A percentile compares a stretch with the other conserved stretches of the same genome.
Evolutionary conservation across 768 basidiomycete species (phyloP).

Genomic region (Amanita rubescens): DNA sequence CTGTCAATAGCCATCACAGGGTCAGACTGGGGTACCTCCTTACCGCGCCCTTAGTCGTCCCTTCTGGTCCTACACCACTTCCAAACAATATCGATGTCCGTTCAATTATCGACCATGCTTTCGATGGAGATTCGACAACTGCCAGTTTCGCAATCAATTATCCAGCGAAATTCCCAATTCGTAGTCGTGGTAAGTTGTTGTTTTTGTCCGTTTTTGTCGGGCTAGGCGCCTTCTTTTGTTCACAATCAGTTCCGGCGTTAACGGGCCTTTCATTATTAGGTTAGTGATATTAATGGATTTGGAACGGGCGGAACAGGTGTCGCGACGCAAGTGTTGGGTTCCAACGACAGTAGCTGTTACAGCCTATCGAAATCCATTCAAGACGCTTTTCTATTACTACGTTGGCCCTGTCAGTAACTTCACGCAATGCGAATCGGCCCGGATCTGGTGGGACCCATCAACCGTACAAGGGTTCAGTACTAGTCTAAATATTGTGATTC

Average conservation of each 20-base stretch:
- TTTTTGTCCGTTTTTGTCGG: conserved; percentile 1
- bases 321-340: conserved; percentile 44
- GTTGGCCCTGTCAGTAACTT: conserved; percentile 55
- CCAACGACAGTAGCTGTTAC: conserved; percentile 53
- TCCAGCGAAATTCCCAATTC: conserved; percentile 62
- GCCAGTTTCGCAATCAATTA: conserved; percentile 53
- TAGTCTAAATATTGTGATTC: neutral
- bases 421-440: conserved; percentile 53
- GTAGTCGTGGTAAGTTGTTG: conserved; percentile 34
- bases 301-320: conserved; percentile 72
- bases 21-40: conserved; percentile 48
- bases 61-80: conserved; percentile 56
- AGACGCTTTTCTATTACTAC: conserved; percentile 50
- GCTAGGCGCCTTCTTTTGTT: too few species aligned
- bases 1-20: conserved; percentile 53
- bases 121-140: conserved; percentile 32
- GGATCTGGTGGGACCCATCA: conserved; percentile 54
- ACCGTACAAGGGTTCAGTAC: conserved; percentile 43
- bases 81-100: conserved; percentile 57
- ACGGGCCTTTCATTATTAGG: conserved; percentile 13
- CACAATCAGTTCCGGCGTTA: neutral
- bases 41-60: conserved; percentile 60
- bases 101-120: conserved; percentile 47
- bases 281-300: conserved; percentile 36
- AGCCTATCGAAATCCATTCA: conserved; percentile 39